Base-by-base conservation (phyloP, 805 yeast species). In the Yueomyces sp. region DNA sequence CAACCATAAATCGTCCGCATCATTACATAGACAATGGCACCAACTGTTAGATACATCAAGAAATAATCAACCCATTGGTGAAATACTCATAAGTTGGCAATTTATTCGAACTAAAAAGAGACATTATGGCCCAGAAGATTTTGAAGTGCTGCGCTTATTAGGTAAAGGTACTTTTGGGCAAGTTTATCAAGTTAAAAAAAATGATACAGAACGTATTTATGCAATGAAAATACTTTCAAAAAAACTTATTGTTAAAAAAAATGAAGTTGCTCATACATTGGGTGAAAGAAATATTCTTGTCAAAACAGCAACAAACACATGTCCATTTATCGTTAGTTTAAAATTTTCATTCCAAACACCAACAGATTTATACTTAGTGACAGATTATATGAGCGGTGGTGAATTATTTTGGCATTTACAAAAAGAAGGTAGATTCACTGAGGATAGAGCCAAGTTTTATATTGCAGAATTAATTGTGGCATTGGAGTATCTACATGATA, bases 151-250 rank as follows among this genome's bases (percentile, higher is more conserved):
- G 54, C 73, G 96, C 56, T 69, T 90, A 43, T 69, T 90, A 48
- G 98, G 98, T 48, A 87, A 86, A 60, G 98, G 98, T 44, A 92
- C 97, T 1, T 90, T 90, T 69, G 98, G 98, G 32, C 95, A 86
- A 67, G 98, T 90, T 36, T 92, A 82, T 65, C 98, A 92, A 67
- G 98, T 92, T 39, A 79, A 82, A 49, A 92, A 90, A 72, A 74
- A 73, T 52, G 97, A 92, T 60, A 86, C 94, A 5, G 76, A 77
- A 46, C 76, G 96, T 54, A 82, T 92, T 46, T 92, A 92, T 61
- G 98, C 98, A 37, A 92, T 92, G 98, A 92, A 92, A 66, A 94
- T 90, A 30, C 74, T 92, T 43, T 83, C 94, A 28, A 92, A 92
- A 63, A 88, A 88, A 61, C 90, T 87, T 39, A 92, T 92, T 62